These are phyloP conservation scores for Leishmania gerbilli DNA, from an alignment of 208 protist genomes.

Conservation along the genomic window DNA sequence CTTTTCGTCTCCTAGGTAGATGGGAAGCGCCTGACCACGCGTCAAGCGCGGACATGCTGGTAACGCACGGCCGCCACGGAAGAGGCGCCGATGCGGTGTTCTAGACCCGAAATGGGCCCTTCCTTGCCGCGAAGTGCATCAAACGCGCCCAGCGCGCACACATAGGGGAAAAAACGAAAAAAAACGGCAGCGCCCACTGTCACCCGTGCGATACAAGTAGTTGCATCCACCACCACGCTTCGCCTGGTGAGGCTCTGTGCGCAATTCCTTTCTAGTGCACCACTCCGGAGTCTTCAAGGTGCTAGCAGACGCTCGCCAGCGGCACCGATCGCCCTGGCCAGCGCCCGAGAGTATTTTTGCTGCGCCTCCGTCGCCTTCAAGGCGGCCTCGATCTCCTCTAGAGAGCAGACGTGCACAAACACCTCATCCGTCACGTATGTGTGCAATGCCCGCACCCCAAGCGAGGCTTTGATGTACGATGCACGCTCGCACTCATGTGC, in stretches of 20 bases:
- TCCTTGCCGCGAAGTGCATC: background rate
- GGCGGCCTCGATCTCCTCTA: slow-evolving; percentile 47
- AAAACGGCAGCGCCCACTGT: background rate
- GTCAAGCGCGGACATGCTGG: background rate
- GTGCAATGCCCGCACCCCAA: slow-evolving; percentile 51
- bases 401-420: slow-evolving; percentile 50
- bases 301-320: slow-evolving; percentile 17
- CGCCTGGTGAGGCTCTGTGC: background rate
- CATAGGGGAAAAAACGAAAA: background rate
- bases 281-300: background rate
- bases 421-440: slow-evolving; percentile 58
- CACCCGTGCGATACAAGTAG: background rate
- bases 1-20: background rate
- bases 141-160: background rate
- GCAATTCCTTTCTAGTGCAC: background rate
- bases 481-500: slow-evolving; percentile 34
- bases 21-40: background rate
- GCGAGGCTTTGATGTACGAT: slow-evolving; percentile 57
- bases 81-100: background rate
- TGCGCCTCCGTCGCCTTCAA: slow-evolving; percentile 40
- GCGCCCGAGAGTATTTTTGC: slow-evolving; percentile 23
- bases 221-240: background rate
- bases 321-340: slow-evolving; percentile 17
- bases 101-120: background rate
- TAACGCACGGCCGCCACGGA: background rate